These are phyloP conservation scores for Trametes maxima DNA, from an alignment of 768 basidiomycete genomes.

Conservation along the genomic window DNA sequence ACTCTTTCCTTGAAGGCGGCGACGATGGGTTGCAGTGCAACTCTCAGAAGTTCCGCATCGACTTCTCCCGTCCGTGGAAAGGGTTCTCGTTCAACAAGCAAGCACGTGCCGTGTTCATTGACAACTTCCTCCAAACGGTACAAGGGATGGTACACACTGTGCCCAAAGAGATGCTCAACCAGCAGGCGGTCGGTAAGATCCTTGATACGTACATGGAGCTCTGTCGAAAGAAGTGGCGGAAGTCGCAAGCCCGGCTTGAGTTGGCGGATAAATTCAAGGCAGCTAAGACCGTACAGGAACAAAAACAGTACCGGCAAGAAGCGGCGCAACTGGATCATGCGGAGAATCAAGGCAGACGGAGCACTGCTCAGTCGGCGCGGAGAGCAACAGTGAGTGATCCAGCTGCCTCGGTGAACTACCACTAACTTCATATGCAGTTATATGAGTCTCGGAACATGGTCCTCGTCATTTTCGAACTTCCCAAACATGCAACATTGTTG, in stretches of 20 bases:
- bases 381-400: too few relatives aligned
- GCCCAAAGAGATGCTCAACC: not conserved
- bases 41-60: not conserved
- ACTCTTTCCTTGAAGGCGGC: not conserved
- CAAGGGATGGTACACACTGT: not conserved
- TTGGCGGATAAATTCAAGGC: too few relatives aligned
- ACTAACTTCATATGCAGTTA: not conserved
- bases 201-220: not conserved
- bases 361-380: too few relatives aligned
- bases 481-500: not conserved
- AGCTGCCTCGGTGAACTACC: too few relatives aligned
- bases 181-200: not conserved
- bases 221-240: not conserved
- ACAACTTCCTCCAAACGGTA: not conserved
- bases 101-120: not conserved
- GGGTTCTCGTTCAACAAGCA: not conserved
- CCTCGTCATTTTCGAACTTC: not conserved
- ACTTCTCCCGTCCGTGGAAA: conserved; percentile 1
- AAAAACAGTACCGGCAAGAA: too few relatives aligned
- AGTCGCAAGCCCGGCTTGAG: too few relatives aligned
- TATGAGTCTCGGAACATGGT: not conserved
- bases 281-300: too few relatives aligned
- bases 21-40: not conserved
- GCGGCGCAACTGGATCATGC: too few relatives aligned
- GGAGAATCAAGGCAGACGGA: too few relatives aligned